Conservation (phyloP, 257 asterid species). For the Gynochthodes officinalis region DNA sequence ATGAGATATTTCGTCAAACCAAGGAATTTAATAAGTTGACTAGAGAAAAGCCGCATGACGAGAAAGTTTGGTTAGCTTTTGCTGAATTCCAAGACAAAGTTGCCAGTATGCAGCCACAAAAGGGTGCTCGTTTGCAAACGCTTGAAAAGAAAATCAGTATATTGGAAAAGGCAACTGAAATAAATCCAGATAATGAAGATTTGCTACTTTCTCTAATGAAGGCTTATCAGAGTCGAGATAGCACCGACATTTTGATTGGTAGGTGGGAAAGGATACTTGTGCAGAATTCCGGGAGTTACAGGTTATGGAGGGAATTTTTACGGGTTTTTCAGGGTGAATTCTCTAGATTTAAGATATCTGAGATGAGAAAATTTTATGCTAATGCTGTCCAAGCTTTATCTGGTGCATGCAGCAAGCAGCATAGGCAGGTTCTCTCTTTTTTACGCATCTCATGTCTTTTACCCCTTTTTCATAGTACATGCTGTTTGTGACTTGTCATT, state of each 20-base stretch:
- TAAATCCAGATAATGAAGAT: constrained; percentile 87
- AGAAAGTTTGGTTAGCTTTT: constrained; percentile 71
- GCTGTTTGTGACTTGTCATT: neutral
- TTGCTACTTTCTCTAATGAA: constrained; percentile 78
- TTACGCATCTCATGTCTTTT: constrained; percentile 19
- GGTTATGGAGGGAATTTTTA: constrained; percentile 89
- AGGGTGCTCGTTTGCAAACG: constrained; percentile 88
- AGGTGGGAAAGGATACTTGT: constrained; percentile 87
- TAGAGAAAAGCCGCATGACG: constrained; percentile 85
- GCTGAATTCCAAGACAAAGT: constrained; percentile 93
- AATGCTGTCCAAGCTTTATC: constrained; percentile 87
- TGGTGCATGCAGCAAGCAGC: constrained; percentile 84
- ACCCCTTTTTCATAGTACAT: neutral
- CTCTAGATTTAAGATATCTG: constrained; percentile 94
- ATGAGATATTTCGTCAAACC: constrained; percentile 70
- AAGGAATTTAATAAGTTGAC: constrained; percentile 84
- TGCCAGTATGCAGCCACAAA: constrained; percentile 79
- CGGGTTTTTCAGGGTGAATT: constrained; percentile 77
- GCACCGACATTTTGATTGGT: constrained; percentile 59
- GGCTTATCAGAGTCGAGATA: constrained; percentile 79
- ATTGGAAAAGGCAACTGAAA: constrained; percentile 90
- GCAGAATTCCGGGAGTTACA: constrained; percentile 75
- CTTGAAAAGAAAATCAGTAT: constrained; percentile 95
- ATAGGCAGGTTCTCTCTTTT: constrained; percentile 96
- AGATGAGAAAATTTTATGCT: constrained; percentile 83